A percentile compares a stretch with the other conserved stretches of the same genome.
Evolutionary conservation across 208 protist genomes (phyloP).

Genomic region (Crithidia thermophila): DNA sequence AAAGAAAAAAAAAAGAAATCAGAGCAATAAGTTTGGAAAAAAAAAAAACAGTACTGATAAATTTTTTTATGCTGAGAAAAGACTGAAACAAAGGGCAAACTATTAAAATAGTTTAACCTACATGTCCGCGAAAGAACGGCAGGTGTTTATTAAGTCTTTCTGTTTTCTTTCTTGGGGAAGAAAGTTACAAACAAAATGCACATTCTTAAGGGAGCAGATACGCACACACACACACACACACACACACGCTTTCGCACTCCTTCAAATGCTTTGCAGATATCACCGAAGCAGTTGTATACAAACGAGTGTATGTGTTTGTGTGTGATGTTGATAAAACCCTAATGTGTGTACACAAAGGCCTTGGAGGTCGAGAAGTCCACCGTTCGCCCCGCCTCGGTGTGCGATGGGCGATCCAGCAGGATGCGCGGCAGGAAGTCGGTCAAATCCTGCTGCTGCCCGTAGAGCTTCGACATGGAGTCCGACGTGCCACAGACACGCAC

Average conservation of each 20-base stretch:
- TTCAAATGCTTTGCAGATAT: background rate
- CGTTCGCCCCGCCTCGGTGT: constrained; percentile 58
- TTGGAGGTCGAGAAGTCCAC: constrained; percentile 59
- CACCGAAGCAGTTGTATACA: too few species aligned
- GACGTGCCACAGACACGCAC: constrained; percentile 85
- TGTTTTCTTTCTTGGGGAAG: background rate
- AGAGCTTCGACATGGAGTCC: constrained; percentile 70
- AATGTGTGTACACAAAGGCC: constrained; percentile 30
- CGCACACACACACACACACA: background rate
- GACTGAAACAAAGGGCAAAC: background rate
- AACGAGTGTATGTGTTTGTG: too few species aligned
- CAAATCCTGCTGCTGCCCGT: constrained; percentile 81
- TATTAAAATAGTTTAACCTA: background rate
- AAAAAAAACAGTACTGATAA: too few species aligned
- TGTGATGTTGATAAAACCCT: background rate
- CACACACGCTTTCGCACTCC: background rate
- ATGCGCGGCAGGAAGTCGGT: constrained; percentile 87
- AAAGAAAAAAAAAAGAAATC: background rate
- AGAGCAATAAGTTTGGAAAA: background rate
- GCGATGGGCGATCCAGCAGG: constrained; percentile 60
- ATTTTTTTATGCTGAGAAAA: too few species aligned
- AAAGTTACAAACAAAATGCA: background rate
- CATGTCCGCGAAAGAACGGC: background rate
- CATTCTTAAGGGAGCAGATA: background rate
- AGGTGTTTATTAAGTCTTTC: background rate